Base-by-base conservation (phyloP, 2,329 filamentous ascomycete species). In the Tolypocladium cylindrosporum region DNA sequence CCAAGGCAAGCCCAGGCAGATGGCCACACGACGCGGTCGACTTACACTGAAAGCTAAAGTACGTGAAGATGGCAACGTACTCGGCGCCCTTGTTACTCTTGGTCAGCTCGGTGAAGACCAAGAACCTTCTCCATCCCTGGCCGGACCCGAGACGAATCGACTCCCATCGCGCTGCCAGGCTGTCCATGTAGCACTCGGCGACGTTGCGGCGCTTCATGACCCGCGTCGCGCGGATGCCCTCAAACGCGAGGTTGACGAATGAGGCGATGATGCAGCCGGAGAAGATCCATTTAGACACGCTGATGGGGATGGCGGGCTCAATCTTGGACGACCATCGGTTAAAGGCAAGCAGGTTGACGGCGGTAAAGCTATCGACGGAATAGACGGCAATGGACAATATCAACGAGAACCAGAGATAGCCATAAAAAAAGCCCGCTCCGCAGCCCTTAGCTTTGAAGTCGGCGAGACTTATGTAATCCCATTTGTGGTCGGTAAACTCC, bases 261-360 rank as follows among this genome's bases (percentile, higher is more conserved):
- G 92, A 97, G 41, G 94, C 79, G 62, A 97, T 88, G 69, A 99
- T 97, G 71, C 92, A 96, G 58, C 85, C 83, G 36, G 90, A 88
- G 71, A 97, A 99, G 70, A 99, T 92, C 91, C 92, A 97, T 75
- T 94, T 95, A 14, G 91, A 89, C 57, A 93, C 82, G 54, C 84
- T 76, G 67, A 95, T 85, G 4, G 86, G 82, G 63, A 97, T 88
- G 45, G 83, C 81, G 1, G 91, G 91, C 65, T 90, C 76, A 65
- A 97, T 88, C 64, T 90, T 81, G 56, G 89, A 90, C 1, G 90
- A 90, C 92, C 92, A 97, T 60, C 85, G 85, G 75, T 95, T 85
- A 75, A 96, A 97, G 58, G 83, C 89, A 55, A 99, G 82, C 45
- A 99, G 79, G 62, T 96, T 95, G 74, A 97, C 83, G 61, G 92